Base-by-base conservation (phyloP, 2,329 filamentous ascomycete genomes). In the Alternaria angustiovoidea region DNA sequence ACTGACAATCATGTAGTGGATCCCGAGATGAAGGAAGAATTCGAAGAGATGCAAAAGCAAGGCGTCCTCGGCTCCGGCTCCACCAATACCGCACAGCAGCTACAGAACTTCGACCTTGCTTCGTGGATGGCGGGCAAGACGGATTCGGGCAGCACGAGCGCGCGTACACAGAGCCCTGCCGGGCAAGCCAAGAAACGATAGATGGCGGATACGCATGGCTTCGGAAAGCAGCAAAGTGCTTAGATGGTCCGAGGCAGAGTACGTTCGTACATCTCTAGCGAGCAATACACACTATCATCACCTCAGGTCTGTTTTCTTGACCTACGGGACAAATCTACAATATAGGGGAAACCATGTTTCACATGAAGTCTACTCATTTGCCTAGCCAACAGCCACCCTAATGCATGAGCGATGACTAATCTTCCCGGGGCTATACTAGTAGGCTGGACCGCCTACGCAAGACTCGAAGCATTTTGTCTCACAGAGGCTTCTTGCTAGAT, bases 1-100 rank as follows among this genome's bases (percentile, higher is more conserved):
- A 12, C 61, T 73, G 51, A 69, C 59, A 12, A 38, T n/a, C 26
- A 20, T 49, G 46, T 72, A 97, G 94, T 99, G 94, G 95, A 98
- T 77, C 93, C 93, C n/a, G 95, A 99, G 79, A 91, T 92, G 81
- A 89, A 89, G 71, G 92, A 92, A 71, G 95, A 98, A 77, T 97
- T 95, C 76, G 93, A 97, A 78, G 91, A 93, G 73, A 90, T 93
- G 74, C 93, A 95, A 78, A 93, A 93, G 81, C 87, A 87, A 64
- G 89, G 88, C 67, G 88, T 91, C 1, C 83, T 94, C 63, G 83
- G 67, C 16, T 70, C 70, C 11, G 69, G 70, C 32, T 53, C 53
- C 8, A 73, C 67, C 7, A 74, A 79, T 48, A 77, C 78, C 1
- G 86, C 75, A 70, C 88, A 69, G 82, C 79, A 82, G 48, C 74